These are phyloP conservation scores for Lotus japonicus DNA, from an alignment of 306 rosid genomes.

Conservation along the genomic window DNA sequence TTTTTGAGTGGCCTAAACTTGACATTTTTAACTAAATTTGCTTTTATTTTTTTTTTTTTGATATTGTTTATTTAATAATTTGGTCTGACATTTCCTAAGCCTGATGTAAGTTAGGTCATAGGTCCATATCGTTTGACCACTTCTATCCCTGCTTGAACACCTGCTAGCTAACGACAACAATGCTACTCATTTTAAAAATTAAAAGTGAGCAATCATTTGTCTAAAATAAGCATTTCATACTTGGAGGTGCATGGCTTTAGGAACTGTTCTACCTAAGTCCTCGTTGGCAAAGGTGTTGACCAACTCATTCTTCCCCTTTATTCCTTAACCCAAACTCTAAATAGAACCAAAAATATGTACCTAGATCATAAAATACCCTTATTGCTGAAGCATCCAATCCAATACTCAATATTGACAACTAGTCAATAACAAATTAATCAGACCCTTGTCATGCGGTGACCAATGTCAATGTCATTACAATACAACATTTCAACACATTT, in stretches of 20 bases:
- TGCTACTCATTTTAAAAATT: neutral
- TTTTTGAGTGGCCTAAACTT: no score
- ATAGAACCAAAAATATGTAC: constrained; percentile 2
- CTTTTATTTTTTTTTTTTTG: no score
- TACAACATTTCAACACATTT: constrained; percentile 10
- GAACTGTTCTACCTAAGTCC: constrained; percentile 26
- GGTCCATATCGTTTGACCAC: no score
- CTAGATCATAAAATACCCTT: neutral
- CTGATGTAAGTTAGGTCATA: no score
- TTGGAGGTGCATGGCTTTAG: constrained; percentile 38
- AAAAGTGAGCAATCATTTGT: constrained; percentile 16
- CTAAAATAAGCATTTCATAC: constrained; percentile 28
- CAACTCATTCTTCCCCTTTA: constrained; percentile 14
- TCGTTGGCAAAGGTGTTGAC: constrained; percentile 29
- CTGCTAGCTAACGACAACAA: neutral
- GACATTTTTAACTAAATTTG: no score
- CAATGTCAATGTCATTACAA: constrained; percentile 22
- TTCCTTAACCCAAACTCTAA: constrained; percentile 24
- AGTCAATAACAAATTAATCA: constrained; percentile 12
- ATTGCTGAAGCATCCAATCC: neutral
- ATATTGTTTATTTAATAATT: no score
- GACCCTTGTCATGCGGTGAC: constrained; percentile 15
- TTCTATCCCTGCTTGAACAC: no score
- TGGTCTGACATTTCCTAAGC: no score
- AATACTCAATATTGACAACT: constrained; percentile 15